A percentile compares a stretch with the other conserved stretches of the same genome.
Conservation (phyloP, 371 early-diverging fungal genomes). For the Actinomortierella ambigua region DNA sequence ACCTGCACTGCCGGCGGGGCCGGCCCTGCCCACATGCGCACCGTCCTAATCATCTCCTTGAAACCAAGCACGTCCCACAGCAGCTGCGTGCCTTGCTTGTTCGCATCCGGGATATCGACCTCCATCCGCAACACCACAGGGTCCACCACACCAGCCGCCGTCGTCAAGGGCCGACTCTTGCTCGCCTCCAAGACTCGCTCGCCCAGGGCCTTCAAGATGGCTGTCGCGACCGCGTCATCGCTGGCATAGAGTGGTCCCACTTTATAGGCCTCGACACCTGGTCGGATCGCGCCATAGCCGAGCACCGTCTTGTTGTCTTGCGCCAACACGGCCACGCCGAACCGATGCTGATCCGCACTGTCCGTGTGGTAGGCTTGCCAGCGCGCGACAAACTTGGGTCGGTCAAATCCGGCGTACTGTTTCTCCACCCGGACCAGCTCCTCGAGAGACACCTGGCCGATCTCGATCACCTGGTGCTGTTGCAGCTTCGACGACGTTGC, state of each 20-base stretch:
- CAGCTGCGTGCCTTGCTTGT: constrained; percentile 17
- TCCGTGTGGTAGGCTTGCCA: background rate
- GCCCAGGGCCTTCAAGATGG: constrained; percentile 30
- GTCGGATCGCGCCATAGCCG: constrained; percentile 38
- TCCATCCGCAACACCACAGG: constrained; percentile 17
- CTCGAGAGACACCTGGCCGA: too few relatives aligned
- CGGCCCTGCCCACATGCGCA: constrained; percentile 46
- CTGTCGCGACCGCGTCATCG: constrained; percentile 21
- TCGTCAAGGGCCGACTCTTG: constrained; percentile 1
- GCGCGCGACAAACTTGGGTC: constrained; percentile 16
- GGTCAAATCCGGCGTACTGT: constrained; percentile 24
- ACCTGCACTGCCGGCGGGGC: constrained; percentile 24
- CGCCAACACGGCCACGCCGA: constrained; percentile 20
- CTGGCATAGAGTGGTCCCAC: constrained; percentile 38
- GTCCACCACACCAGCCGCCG: too few relatives aligned
- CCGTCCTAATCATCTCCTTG: constrained; percentile 17
- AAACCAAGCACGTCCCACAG: constrained; percentile 29
- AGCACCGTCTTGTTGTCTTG: constrained; percentile 14
- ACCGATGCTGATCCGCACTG: too few relatives aligned
- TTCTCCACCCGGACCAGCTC: constrained; percentile 21
- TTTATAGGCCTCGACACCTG: constrained; percentile 33
- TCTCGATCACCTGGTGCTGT: too few relatives aligned
- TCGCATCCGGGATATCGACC: constrained; percentile 24
- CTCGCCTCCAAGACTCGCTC: constrained; percentile 9
- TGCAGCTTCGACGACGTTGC: too few relatives aligned